Conservation (phyloP, 352 stramenopile genomes). For the Albugo candida region DNA sequence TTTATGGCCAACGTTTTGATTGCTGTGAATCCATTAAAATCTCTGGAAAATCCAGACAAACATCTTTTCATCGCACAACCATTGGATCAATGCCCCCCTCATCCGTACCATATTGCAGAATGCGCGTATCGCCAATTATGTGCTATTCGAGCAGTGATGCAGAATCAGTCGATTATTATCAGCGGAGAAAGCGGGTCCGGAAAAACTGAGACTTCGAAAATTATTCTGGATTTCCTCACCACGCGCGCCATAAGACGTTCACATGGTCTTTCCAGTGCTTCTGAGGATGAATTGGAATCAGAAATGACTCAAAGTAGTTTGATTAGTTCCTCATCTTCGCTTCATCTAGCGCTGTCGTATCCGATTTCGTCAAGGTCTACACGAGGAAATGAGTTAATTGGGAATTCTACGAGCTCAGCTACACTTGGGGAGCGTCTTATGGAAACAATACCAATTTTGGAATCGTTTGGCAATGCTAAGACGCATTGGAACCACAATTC, state of each 20-base stretch:
- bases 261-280: constrained; percentile 21
- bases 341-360: constrained; percentile 43
- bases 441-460: constrained; percentile 81
- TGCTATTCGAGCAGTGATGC: constrained; percentile 35
- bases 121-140: constrained; percentile 68
- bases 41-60: constrained; percentile 38
- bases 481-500: constrained; percentile 78
- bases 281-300: constrained; percentile 36
- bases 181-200: constrained; percentile 83
- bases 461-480: constrained; percentile 73
- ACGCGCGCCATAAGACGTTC: constrained; percentile 16
- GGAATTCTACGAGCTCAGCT: constrained; percentile 36
- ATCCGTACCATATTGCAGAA: constrained; percentile 11
- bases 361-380: constrained; percentile 21
- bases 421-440: constrained; percentile 57
- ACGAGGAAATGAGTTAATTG: constrained; percentile 7
- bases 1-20: constrained; percentile 12
- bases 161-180: constrained; percentile 89
- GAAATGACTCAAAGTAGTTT: constrained; percentile 25
- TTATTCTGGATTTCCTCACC: constrained; percentile 78
- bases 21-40: constrained; percentile 8
- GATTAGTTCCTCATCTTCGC: constrained; percentile 17
- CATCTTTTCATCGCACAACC: constrained; percentile 2
- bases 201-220: constrained; percentile 90
- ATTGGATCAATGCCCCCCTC: constrained; percentile 8